Base-by-base conservation (phyloP, 192 early-diverging fungal genomes). In the Backusella tarrabulga region DNA sequence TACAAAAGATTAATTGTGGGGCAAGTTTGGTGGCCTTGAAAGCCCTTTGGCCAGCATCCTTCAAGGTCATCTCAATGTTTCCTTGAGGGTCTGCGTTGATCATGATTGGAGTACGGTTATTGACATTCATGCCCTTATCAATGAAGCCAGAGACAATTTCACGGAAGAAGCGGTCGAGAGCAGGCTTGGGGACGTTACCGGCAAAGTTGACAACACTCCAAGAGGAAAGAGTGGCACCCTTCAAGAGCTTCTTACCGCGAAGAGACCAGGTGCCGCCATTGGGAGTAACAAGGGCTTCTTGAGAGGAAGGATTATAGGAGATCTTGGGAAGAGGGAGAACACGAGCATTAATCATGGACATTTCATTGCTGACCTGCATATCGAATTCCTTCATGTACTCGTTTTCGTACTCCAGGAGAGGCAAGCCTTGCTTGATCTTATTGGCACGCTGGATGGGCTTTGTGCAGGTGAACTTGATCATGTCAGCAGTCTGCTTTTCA, bases 401-500 rank as follows among this genome's bases (percentile, higher is more conserved):
- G 83, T 79, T 89, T 78, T 76, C 79, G 81, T 93, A 90, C 41
- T 85, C 80, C 7, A 97, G 81, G 42, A 92, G 79, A 12, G 85
- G 83, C n/a, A 95, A 81, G 12, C 91, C 93, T 23, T 92, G 87
- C n/a, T 83, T 86, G 76, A 98, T 98, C 77, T 94, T 94, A 79
- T 60, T 92, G 73, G 90, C 89, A 52, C 96, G 93, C 19, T 93
- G 86, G 63, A 87, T 85, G 1, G 97, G 97, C 36, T 86, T 87
- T 82, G 93, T 90, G 79, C 94, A 95, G 0, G 95, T 95, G 76
- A 95, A 95, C 35, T 90, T 94, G 78, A 98, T 97, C 96, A 97
- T 97, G 71, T 97, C 95, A 0, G 94, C 92, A 0, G 96, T 97
- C 87, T 96, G 92, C 23, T 85, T 83, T 70, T 97, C 94, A 77